Percentiles rank a stretch among this genome's conserved stretches.
Conservation (phyloP, 1,284 basidiomycete genomes). For the Peniophora sp. region DNA sequence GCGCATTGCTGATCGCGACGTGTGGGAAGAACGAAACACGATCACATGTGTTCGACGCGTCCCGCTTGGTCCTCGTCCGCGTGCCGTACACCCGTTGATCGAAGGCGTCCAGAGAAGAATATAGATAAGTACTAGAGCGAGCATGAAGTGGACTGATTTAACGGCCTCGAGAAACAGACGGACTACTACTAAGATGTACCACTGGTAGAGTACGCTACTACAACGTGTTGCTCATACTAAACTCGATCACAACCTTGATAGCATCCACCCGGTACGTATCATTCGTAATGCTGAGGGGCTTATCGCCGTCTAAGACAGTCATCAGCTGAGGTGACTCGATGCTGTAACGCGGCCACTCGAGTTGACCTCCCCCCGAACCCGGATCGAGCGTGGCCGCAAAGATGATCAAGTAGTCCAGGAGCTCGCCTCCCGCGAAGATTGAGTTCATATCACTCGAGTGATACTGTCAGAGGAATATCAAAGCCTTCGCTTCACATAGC, state of each 20-base stretch:
- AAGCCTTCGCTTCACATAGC: too few relatives aligned
- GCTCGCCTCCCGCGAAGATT: slow-evolving; percentile 3
- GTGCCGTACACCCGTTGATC: too few relatives aligned
- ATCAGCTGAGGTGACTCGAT: slow-evolving; percentile 2
- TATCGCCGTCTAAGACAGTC: slow-evolving; percentile 4
- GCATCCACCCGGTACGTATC: background rate
- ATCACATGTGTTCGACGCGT: too few relatives aligned
- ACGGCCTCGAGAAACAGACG: too few relatives aligned
- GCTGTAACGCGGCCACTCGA: slow-evolving; percentile 14
- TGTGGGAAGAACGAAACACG: too few relatives aligned
- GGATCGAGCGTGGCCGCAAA: slow-evolving; percentile 11
- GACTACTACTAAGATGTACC: too few relatives aligned
- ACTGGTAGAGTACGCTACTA: too few relatives aligned
- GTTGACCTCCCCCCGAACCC: slow-evolving; percentile 4
- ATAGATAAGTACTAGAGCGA: too few relatives aligned
- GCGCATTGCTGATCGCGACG: too few relatives aligned
- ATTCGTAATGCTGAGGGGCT: background rate
- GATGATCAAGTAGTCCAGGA: slow-evolving; percentile 8
- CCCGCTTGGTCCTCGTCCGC: too few relatives aligned
- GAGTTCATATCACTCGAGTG: slow-evolving; percentile 9
- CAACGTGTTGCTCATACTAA: background rate
- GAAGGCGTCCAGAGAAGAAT: too few relatives aligned
- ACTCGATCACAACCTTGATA: background rate
- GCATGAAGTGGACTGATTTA: too few relatives aligned
- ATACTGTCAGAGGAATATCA: background rate